phyloP scores from a whole-genome alignment of 352 stramenopile genomes.

The Globisporangium megalacanthum region DNA sequence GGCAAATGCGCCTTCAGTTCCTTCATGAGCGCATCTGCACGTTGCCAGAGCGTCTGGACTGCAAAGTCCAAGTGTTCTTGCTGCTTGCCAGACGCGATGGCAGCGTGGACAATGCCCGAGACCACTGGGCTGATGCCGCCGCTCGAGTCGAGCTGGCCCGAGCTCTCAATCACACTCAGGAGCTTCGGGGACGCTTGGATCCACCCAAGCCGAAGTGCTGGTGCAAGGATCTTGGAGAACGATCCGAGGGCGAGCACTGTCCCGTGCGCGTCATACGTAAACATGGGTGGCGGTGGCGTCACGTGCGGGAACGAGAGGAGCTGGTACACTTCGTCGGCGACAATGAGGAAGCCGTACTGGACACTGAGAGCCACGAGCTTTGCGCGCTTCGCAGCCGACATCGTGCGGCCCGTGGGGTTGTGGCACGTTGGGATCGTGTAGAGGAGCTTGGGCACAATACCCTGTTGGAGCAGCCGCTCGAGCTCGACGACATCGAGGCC shows the following conservation, averaged over 20 bases:
- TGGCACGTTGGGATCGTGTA: slow-evolving; percentile 95
- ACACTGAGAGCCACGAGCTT: slow-evolving; percentile 86
- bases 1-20: slow-evolving; percentile 63
- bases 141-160: slow-evolving; percentile 89
- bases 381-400: slow-evolving; percentile 81
- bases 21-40: slow-evolving; percentile 70
- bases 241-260: slow-evolving; percentile 87
- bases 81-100: slow-evolving; percentile 63
- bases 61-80: slow-evolving; percentile 74
- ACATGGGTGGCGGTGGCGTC: slow-evolving; percentile 77
- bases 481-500: slow-evolving; percentile 83
- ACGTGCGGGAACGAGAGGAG: slow-evolving; percentile 90
- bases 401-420: slow-evolving; percentile 90
- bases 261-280: slow-evolving; percentile 77
- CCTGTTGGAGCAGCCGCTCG: slow-evolving; percentile 68
- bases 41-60: slow-evolving; percentile 64
- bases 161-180: slow-evolving; percentile 65
- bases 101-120: slow-evolving; percentile 80
- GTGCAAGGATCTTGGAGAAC: slow-evolving; percentile 95
- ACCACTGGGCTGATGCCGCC: slow-evolving; percentile 92
- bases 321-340: slow-evolving; percentile 95
- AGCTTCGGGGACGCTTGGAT: slow-evolving; percentile 72
- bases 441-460: slow-evolving; percentile 87
- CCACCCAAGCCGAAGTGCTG: slow-evolving; percentile 88
- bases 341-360: slow-evolving; percentile 87